phyloP scores from a whole-genome alignment of 805 yeast species.

The Metschnikowia orientalis region DNA sequence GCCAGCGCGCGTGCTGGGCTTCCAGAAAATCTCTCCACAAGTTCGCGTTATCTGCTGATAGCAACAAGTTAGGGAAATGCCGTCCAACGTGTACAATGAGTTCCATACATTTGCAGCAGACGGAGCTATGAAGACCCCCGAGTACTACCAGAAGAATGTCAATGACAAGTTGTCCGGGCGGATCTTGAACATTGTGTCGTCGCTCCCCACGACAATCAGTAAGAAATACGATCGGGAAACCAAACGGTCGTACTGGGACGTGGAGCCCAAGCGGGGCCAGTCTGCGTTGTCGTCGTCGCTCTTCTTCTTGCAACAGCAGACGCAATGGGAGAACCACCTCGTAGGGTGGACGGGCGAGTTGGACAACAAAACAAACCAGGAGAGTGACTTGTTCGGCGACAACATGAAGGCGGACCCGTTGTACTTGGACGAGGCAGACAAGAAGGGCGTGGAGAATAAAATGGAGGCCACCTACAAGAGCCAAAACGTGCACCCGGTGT shows the following conservation, averaged over 20 bases:
- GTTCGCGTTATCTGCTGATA: not conserved
- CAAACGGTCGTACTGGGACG: slow-evolving; percentile 47
- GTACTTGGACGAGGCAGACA: slow-evolving; percentile 54
- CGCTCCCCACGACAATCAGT: slow-evolving; percentile 59
- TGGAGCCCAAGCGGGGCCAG: slow-evolving; percentile 70
- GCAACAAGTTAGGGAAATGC: slow-evolving; percentile 12
- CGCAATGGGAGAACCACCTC: slow-evolving; percentile 82
- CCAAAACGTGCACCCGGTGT: slow-evolving; percentile 72
- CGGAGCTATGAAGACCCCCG: slow-evolving; percentile 24
- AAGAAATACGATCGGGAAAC: slow-evolving; percentile 31
- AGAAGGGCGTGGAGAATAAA: slow-evolving; percentile 43
- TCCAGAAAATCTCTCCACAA: slow-evolving; percentile 4
- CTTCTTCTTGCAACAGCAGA: slow-evolving; percentile 54
- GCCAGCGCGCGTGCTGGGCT: too few species aligned
- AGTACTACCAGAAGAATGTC: slow-evolving; percentile 23
- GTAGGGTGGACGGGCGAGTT: slow-evolving; percentile 97
- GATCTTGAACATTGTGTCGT: slow-evolving; percentile 62
- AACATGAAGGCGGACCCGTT: slow-evolving; percentile 52
- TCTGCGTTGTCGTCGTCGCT: slow-evolving; percentile 80
- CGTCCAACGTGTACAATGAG: slow-evolving; percentile 17
- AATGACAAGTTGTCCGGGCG: slow-evolving; percentile 55
- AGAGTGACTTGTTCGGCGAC: slow-evolving; percentile 20
- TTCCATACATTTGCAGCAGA: slow-evolving; percentile 22
- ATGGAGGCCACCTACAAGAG: slow-evolving; percentile 45
- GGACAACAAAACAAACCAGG: slow-evolving; percentile 25